These are phyloP conservation scores for Clarireedia monteithiana DNA, from an alignment of 2,329 filamentous ascomycete species.

Conservation along the genomic window DNA sequence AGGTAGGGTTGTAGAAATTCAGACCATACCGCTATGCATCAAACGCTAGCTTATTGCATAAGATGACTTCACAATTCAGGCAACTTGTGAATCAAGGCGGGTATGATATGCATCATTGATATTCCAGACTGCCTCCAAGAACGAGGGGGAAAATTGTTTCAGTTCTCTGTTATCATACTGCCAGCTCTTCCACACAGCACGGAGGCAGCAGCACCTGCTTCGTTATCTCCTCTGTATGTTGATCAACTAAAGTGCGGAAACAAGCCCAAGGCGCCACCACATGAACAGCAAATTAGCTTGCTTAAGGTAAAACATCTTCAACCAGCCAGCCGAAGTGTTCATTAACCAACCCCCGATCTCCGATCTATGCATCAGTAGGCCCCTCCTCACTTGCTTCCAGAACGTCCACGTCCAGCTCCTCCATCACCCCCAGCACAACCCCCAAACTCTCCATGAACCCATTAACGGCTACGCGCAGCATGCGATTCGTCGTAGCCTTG, in stretches of 20 bases:
- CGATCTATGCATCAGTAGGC: neutral
- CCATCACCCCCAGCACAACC: constrained; percentile 82
- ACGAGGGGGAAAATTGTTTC: neutral
- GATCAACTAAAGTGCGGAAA: no score
- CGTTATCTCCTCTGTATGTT: neutral
- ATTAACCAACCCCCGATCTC: neutral
- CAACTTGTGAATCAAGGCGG: no score
- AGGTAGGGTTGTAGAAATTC: no score
- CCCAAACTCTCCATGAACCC: constrained; percentile 88
- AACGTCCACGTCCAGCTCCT: constrained; percentile 80
- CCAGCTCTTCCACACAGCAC: no score
- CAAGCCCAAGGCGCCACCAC: no score
- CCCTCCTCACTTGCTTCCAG: constrained; percentile 36
- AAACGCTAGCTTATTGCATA: no score
- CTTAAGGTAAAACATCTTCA: neutral
- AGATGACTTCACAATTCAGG: no score
- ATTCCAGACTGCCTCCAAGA: no score
- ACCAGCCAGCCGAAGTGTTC: neutral
- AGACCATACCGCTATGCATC: no score
- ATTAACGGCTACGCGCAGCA: constrained; percentile 93
- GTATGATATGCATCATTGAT: no score
- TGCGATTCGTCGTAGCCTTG: constrained; percentile 84
- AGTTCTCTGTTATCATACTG: neutral
- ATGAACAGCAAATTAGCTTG: no score
- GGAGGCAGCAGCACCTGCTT: constrained; percentile 9